phyloP scores from a whole-genome alignment of 257 asterid species.

The Nicotiana undulata region DNA sequence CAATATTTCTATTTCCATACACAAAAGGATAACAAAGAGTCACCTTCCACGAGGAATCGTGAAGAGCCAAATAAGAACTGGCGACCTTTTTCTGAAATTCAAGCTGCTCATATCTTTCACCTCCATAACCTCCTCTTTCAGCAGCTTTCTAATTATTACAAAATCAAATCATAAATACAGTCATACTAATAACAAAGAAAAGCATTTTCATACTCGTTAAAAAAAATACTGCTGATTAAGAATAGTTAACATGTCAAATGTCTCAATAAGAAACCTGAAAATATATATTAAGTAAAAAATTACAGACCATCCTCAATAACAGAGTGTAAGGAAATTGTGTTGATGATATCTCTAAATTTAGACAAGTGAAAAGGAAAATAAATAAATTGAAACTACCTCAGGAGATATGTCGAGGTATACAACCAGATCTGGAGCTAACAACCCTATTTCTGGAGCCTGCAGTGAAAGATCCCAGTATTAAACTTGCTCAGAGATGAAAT shows the following conservation, averaged over 20 bases:
- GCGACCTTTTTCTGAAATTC: constrained; percentile 89
- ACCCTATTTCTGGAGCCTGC: constrained; percentile 87
- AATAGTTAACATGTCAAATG: neutral
- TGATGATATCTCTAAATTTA: neutral
- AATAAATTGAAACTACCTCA: constrained; percentile 43
- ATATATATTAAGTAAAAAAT: neutral
- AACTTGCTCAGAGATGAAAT: neutral
- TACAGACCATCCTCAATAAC: neutral
- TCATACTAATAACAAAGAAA: neutral
- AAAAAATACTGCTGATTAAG: neutral
- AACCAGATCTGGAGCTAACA: constrained; percentile 91
- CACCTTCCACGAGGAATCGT: constrained; percentile 89
- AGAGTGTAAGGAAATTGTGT: neutral
- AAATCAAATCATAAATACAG: neutral
- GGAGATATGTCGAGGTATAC: constrained; percentile 86
- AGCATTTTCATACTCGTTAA: neutral
- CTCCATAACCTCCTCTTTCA: constrained; percentile 95
- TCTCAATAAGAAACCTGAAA: neutral
- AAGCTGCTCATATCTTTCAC: constrained; percentile 86
- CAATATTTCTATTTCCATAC: neutral
- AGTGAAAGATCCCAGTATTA: neutral
- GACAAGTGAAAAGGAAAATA: neutral
- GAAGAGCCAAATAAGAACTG: constrained; percentile 41
- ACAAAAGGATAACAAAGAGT: neutral
- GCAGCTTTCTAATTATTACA: constrained; percentile 63